A percentile compares a stretch with the other conserved stretches of the same genome.
Evolutionary conservation across 2,329 filamentous ascomycete genomes (phyloP).

Genomic region (Scedosporium boydii): DNA sequence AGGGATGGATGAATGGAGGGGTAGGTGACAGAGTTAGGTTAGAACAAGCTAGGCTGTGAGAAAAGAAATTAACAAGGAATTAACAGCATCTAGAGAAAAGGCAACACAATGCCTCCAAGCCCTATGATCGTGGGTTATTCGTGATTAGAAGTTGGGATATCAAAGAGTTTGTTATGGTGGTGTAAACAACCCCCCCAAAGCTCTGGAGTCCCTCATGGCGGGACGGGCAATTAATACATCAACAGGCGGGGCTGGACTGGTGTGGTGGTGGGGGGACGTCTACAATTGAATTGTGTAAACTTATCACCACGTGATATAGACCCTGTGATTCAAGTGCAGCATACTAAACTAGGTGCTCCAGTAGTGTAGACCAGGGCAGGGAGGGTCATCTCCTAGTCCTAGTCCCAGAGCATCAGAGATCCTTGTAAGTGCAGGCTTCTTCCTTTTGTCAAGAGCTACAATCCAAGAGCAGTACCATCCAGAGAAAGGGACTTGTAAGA

Average conservation of each 20-base stretch:
- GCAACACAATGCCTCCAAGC: background rate
- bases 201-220: background rate
- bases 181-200: background rate
- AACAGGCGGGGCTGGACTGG: background rate
- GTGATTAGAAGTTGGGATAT: background rate
- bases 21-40: no score
- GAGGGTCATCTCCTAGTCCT: no score
- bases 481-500: no score
- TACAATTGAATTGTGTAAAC: background rate
- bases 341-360: no score
- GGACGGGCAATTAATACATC: background rate
- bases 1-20: background rate
- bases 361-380: no score
- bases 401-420: no score
- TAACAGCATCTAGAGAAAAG: background rate
- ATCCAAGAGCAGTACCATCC: no score
- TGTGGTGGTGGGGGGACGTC: background rate
- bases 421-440: no score
- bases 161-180: background rate
- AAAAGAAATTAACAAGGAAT: background rate
- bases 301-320: background rate
- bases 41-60: background rate
- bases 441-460: no score
- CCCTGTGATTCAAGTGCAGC: background rate
- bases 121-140: background rate